These are phyloP conservation scores for Penicillium steckii DNA, from an alignment of 495 filamentous ascomycete species.

Conservation along the genomic window DNA sequence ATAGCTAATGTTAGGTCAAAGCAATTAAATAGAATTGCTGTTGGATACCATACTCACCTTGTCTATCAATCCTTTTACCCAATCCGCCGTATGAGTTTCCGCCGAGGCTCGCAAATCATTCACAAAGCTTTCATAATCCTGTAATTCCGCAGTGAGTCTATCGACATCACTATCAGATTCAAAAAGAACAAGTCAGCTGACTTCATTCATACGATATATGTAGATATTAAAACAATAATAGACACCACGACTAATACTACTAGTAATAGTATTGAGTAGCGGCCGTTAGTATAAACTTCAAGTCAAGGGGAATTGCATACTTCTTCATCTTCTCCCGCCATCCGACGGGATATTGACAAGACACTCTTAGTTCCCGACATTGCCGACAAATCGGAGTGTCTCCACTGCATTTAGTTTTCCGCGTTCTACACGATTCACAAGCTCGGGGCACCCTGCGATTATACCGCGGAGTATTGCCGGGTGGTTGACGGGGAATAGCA, in stretches of 20 bases:
- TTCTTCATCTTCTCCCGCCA: slow-evolving; percentile 59
- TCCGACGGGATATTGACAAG: slow-evolving; percentile 55
- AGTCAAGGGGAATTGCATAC: slow-evolving; percentile 29
- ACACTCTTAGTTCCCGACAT: slow-evolving; percentile 51
- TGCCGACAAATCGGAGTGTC: slow-evolving; percentile 56
- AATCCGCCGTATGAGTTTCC: slow-evolving; percentile 29
- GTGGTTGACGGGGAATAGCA: slow-evolving; percentile 46
- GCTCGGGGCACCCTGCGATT: slow-evolving; percentile 53
- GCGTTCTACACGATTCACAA: slow-evolving; percentile 70
- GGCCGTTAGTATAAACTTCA: too few relatives aligned
- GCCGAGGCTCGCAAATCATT: slow-evolving; percentile 34
- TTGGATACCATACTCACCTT: slow-evolving; percentile 30
- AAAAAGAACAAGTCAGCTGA: slow-evolving; percentile 3
- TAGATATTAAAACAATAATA: too few relatives aligned
- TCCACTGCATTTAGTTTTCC: slow-evolving; percentile 65
- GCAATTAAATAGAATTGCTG: too few relatives aligned
- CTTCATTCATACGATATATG: too few relatives aligned
- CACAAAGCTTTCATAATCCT: slow-evolving; percentile 52
- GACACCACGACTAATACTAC: neutral
- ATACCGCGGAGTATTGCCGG: slow-evolving; percentile 29
- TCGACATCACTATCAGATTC: slow-evolving; percentile 33
- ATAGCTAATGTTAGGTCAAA: neutral
- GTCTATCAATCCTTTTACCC: slow-evolving; percentile 34
- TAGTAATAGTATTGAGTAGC: too few relatives aligned
- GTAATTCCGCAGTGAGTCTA: slow-evolving; percentile 40